These are phyloP conservation scores for Phytophthora brassicae DNA, from an alignment of 352 stramenopile species.

Conservation along the genomic window DNA sequence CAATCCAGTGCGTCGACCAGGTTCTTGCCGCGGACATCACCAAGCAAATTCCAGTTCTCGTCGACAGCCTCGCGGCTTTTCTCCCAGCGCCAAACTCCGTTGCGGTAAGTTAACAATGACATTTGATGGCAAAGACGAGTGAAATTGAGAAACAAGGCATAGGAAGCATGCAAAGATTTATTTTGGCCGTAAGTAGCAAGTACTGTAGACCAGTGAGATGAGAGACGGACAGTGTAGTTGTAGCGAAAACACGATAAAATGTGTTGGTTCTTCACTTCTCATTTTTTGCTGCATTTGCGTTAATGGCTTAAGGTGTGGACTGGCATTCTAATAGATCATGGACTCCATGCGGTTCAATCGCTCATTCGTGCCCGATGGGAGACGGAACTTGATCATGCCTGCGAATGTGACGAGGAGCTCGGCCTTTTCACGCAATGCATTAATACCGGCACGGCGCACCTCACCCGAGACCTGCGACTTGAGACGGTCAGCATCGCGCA, in stretches of 20 bases:
- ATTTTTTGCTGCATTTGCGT: background rate
- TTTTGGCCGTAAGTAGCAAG: slow-evolving; percentile 19
- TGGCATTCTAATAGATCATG: slow-evolving; percentile 79
- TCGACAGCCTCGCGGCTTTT: slow-evolving; percentile 45
- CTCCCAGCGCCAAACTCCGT: slow-evolving; percentile 43
- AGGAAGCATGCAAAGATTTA: slow-evolving; percentile 30
- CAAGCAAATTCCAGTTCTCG: slow-evolving; percentile 57
- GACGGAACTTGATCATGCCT: slow-evolving; percentile 88
- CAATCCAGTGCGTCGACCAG: slow-evolving; percentile 7
- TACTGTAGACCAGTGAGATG: slow-evolving; percentile 11
- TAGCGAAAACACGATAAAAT: slow-evolving; percentile 16
- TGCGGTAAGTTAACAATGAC: slow-evolving; percentile 32
- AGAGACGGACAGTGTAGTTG: slow-evolving; percentile 33
- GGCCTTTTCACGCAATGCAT: slow-evolving; percentile 69
- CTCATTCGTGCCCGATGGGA: slow-evolving; percentile 81
- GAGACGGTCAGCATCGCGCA: slow-evolving; percentile 76
- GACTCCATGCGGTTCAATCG: slow-evolving; percentile 85
- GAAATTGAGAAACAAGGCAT: background rate
- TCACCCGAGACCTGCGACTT: slow-evolving; percentile 74
- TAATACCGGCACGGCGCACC: slow-evolving; percentile 43
- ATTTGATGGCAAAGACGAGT: too few relatives aligned
- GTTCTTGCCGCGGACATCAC: slow-evolving; percentile 36
- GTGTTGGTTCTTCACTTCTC: slow-evolving; percentile 11
- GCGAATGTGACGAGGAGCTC: slow-evolving; percentile 85
- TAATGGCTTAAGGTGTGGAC: slow-evolving; percentile 1